Conservation (phyloP, 2,329 filamentous ascomycete genomes). For the Albifimbria verrucaria region DNA sequence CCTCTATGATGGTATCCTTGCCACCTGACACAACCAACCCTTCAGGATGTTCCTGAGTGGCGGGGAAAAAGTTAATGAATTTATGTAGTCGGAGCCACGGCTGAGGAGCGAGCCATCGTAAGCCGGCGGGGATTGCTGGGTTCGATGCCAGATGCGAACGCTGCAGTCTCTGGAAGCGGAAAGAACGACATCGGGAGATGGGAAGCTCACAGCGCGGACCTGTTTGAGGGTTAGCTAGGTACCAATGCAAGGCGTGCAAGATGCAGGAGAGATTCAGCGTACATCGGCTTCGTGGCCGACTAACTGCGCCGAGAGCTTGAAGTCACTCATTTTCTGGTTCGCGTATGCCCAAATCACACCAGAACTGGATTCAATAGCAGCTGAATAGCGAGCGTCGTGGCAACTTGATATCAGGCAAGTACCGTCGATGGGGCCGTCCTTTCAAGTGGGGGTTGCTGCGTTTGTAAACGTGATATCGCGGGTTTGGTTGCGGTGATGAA, state of each 20-base stretch:
- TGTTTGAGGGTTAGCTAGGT: conserved; percentile 34
- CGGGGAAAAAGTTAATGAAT: conserved; percentile 72
- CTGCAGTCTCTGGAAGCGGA: conserved; percentile 91
- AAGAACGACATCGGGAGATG: conserved; percentile 66
- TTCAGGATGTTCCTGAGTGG: conserved; percentile 65
- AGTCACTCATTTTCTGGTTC: conserved; percentile 70
- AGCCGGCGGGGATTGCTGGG: conserved; percentile 59
- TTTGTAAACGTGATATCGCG: background rate
- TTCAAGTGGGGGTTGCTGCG: background rate
- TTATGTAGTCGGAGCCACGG: conserved; percentile 83
- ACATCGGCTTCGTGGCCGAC: conserved; percentile 93
- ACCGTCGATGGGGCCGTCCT: background rate
- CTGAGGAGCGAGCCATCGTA: conserved; percentile 79
- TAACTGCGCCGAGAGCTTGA: conserved; percentile 89
- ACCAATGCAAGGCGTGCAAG: conserved; percentile 4
- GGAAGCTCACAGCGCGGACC: conserved; percentile 85
- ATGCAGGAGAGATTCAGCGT: too few species aligned
- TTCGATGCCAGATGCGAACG: conserved; percentile 79
- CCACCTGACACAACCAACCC: conserved; percentile 86
- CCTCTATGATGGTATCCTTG: conserved; percentile 90
- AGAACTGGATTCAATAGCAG: too few species aligned
- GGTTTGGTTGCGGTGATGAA: too few species aligned
- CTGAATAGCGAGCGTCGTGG: too few species aligned
- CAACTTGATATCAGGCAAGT: too few species aligned
- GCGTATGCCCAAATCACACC: too few species aligned